Evolutionary conservation across 1,284 basidiomycete genomes (phyloP).

Genomic region (Moesziomyces globuligerus): DNA sequence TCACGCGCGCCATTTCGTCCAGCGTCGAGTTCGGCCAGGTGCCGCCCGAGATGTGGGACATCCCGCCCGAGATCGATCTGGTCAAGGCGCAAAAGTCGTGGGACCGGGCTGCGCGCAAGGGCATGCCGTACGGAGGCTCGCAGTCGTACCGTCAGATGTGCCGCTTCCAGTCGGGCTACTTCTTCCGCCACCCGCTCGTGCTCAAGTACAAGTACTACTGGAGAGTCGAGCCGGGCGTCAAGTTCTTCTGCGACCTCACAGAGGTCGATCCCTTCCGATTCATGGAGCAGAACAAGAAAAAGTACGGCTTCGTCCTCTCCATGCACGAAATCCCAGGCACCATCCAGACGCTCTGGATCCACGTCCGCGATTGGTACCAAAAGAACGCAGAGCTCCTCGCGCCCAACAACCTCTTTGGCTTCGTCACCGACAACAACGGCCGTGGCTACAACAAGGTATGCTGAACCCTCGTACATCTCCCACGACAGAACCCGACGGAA

Average conservation of each 20-base stretch:
- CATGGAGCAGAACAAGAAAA: slow-evolving; percentile 82
- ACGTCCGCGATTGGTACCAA: slow-evolving; percentile 76
- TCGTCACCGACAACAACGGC: slow-evolving; percentile 78
- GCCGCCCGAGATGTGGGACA: slow-evolving; percentile 82
- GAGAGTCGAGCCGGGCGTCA: slow-evolving; percentile 81
- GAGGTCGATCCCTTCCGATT: slow-evolving; percentile 84
- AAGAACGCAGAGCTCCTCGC: slow-evolving; percentile 77
- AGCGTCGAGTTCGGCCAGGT: slow-evolving; percentile 78
- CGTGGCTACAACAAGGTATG: slow-evolving; percentile 71
- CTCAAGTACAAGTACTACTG: slow-evolving; percentile 90
- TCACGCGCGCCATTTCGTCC: slow-evolving; percentile 60
- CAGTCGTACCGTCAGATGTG: slow-evolving; percentile 74
- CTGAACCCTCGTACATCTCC: background rate
- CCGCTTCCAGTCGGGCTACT: slow-evolving; percentile 89
- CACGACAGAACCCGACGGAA: background rate
- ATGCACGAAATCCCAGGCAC: slow-evolving; percentile 81
- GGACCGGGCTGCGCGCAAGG: slow-evolving; percentile 74
- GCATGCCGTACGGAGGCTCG: slow-evolving; percentile 86
- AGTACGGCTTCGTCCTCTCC: slow-evolving; percentile 79
- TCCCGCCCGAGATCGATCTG: slow-evolving; percentile 77
- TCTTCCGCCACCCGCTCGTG: slow-evolving; percentile 69
- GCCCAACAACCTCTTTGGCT: slow-evolving; percentile 78
- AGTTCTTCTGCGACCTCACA: slow-evolving; percentile 78
- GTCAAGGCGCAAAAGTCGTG: slow-evolving; percentile 75
- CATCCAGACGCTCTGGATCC: slow-evolving; percentile 79